Conservation (phyloP, 2,329 filamentous ascomycete genomes). For the Magnaporthales sp. region DNA sequence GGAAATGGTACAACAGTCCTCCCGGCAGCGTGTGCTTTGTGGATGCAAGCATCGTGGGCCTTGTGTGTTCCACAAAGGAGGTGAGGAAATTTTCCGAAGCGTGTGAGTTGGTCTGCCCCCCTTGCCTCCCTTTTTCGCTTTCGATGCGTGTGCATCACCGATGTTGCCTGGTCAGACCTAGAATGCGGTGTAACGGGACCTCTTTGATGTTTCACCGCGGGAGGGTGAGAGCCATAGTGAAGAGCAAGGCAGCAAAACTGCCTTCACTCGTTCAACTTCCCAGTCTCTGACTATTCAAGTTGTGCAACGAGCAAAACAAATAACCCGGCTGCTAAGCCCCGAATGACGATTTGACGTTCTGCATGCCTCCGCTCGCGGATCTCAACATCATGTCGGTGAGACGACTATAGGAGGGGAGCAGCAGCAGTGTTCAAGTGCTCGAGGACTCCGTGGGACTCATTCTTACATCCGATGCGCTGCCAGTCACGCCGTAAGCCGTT, state of each 20-base stretch:
- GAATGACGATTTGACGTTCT: background rate
- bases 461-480: background rate
- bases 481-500: background rate
- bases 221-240: background rate
- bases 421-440: background rate
- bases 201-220: background rate
- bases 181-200: background rate
- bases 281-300: background rate
- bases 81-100: constrained; percentile 1
- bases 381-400: constrained; percentile 5
- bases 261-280: background rate
- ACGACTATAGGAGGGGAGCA: background rate
- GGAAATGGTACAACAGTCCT: background rate
- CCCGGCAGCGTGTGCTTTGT: background rate
- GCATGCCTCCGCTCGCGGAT: background rate
- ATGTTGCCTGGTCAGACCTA: background rate
- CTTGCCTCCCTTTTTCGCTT: background rate
- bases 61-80: background rate
- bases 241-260: background rate
- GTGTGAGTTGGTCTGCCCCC: background rate
- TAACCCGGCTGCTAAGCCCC: background rate
- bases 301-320: background rate
- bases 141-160: background rate
- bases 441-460: constrained; percentile 4
- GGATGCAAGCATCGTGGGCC: constrained; percentile 3